Evolutionary conservation across 2,329 filamentous ascomycete species (phyloP).

Genomic region (Xylaria multiplex): DNA sequence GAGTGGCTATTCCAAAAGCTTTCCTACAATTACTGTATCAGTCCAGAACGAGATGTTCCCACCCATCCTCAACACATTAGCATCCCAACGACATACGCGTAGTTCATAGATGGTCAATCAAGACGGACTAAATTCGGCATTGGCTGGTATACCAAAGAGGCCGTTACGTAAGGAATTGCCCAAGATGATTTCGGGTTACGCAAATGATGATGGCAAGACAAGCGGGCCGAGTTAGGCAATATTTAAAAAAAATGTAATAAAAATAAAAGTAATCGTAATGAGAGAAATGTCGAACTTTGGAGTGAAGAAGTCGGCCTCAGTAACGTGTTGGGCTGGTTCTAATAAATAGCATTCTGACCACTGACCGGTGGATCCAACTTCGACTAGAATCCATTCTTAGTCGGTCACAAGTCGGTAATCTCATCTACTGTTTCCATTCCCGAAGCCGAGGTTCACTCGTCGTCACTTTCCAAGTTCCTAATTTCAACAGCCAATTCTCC

Average conservation of each 20-base stretch:
- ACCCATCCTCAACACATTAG: neutral
- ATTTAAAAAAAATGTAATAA: neutral
- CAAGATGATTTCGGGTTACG: neutral
- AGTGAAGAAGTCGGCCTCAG: neutral
- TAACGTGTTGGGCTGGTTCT: conserved; percentile 9
- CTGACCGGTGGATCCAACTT: conserved; percentile 20
- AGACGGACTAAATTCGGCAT: conserved; percentile 24
- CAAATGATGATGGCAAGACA: neutral
- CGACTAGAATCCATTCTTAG: conserved; percentile 20
- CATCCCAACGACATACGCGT: neutral
- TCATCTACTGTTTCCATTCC: neutral
- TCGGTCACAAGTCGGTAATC: neutral
- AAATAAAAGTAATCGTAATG: neutral
- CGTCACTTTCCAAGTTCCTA: conserved; percentile 4
- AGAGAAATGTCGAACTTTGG: neutral
- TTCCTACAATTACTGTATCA: conserved; percentile 26
- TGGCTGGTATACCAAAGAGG: conserved; percentile 10
- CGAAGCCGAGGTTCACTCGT: conserved; percentile 30
- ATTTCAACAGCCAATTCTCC: neutral
- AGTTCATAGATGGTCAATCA: neutral
- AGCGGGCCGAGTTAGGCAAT: neutral
- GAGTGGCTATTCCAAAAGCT: conserved; percentile 7
- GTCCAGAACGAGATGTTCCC: neutral
- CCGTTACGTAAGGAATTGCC: neutral
- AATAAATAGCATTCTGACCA: conserved; percentile 20